phyloP scores from a whole-genome alignment of 2,329 filamentous ascomycete genomes.

The Dendrostoma leiphaemia region DNA sequence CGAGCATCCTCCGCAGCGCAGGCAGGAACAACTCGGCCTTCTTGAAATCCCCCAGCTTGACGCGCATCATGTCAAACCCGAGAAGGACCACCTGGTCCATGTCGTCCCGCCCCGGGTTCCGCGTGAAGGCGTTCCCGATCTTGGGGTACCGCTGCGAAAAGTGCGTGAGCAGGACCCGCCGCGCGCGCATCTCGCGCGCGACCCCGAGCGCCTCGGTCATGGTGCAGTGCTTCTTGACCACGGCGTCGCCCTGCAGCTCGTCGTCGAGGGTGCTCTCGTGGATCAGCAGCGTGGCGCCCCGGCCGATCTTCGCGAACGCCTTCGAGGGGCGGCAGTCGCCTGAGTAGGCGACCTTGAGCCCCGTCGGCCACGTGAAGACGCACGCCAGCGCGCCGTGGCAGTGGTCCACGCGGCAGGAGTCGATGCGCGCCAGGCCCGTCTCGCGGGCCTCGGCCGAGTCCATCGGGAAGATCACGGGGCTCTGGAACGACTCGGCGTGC shows the following conservation, averaged over 20 bases:
- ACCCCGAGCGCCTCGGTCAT: constrained; percentile 81
- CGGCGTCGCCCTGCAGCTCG: constrained; percentile 73
- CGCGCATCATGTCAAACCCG: constrained; percentile 77
- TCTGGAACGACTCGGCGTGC: constrained; percentile 10
- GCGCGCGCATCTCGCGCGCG: constrained; percentile 74
- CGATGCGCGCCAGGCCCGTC: constrained; percentile 62
- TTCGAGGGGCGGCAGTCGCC: constrained; percentile 85
- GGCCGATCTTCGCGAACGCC: constrained; percentile 68
- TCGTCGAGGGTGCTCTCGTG: constrained; percentile 98
- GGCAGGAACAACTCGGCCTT: constrained; percentile 62
- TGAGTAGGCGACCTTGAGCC: constrained; percentile 87
- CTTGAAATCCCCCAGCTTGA: constrained; percentile 68
- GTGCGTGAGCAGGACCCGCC: constrained; percentile 82
- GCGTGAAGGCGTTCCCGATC: constrained; percentile 33
- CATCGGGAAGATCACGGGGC: constrained; percentile 32
- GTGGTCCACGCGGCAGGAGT: constrained; percentile 69
- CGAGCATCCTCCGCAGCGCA: constrained; percentile 57
- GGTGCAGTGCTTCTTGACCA: constrained; percentile 87
- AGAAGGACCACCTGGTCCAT: constrained; percentile 62
- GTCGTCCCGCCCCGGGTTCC: constrained; percentile 28
- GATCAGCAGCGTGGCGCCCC: constrained; percentile 76
- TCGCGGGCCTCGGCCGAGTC: constrained; percentile 35
- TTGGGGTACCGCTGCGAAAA: constrained; percentile 95
- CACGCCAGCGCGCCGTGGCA: constrained; percentile 77
- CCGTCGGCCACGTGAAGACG: constrained; percentile 72